Percentiles rank a stretch among this genome's conserved stretches.
These are phyloP conservation scores for Boletus subluridellus DNA, from an alignment of 1,284 basidiomycete species.

Conservation along the genomic window DNA sequence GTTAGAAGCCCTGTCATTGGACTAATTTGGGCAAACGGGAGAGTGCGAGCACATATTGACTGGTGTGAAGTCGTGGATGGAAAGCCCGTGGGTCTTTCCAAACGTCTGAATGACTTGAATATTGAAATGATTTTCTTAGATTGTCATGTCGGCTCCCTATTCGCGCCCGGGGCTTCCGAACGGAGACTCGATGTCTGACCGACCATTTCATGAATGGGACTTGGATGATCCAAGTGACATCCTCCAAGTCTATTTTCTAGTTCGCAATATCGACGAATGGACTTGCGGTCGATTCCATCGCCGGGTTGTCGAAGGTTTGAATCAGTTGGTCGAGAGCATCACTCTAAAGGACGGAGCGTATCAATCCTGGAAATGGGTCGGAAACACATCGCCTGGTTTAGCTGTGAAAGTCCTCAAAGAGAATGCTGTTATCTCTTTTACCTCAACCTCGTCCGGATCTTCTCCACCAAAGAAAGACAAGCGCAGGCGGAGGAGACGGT, in stretches of 20 bases:
- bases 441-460: constrained; percentile 27
- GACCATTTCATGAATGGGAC: constrained; percentile 48
- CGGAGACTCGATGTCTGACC: constrained; percentile 15
- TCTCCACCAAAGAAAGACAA: constrained; percentile 31
- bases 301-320: constrained; percentile 40
- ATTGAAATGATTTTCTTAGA: constrained; percentile 30
- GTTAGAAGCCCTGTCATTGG: constrained; percentile 51
- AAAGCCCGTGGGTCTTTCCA: constrained; percentile 31
- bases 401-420: constrained; percentile 33
- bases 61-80: constrained; percentile 43
- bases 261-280: constrained; percentile 54
- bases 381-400: constrained; percentile 29
- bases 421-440: constrained; percentile 31
- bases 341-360: constrained; percentile 34
- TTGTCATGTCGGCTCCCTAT: constrained; percentile 51
- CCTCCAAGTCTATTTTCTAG: constrained; percentile 49
- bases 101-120: background rate
- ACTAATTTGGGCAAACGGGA: constrained; percentile 51
- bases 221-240: constrained; percentile 45
- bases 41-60: constrained; percentile 53
- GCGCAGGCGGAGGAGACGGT: constrained; percentile 30
- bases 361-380: constrained; percentile 48
- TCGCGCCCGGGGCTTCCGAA: constrained; percentile 23
- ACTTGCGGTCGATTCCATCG: constrained; percentile 43
- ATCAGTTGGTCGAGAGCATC: constrained; percentile 37